A percentile compares a stretch with the other conserved stretches of the same genome.
These are phyloP conservation scores for Fusarium torulosum DNA, from an alignment of 2,329 filamentous ascomycete species.

Conservation along the genomic window DNA sequence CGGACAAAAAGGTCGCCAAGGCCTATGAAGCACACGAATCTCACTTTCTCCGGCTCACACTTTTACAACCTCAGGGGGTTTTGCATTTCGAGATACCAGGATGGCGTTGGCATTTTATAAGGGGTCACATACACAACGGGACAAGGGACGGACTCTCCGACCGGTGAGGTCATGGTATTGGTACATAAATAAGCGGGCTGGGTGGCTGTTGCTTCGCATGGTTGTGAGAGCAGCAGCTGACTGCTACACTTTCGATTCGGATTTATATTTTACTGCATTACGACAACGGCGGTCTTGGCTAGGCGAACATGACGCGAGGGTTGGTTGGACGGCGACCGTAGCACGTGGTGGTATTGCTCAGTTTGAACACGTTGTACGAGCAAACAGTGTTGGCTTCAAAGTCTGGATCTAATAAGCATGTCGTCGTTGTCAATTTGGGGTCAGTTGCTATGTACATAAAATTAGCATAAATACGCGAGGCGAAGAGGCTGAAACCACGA, in stretches of 20 bases:
- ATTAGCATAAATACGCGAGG: constrained; percentile 22
- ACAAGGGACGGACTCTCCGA: constrained; percentile 31
- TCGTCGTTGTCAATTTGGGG: constrained; percentile 39
- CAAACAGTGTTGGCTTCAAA: constrained; percentile 16
- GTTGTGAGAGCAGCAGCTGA: constrained; percentile 38
- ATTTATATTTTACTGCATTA: constrained; percentile 36
- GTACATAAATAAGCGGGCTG: constrained; percentile 39
- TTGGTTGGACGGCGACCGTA: constrained; percentile 6
- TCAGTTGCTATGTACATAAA: constrained; percentile 44
- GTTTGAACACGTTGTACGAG: constrained; percentile 19
- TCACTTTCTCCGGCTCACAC: constrained; percentile 43
- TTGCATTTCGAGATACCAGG: constrained; percentile 57
- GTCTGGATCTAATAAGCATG: constrained; percentile 44
- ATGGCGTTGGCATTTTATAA: constrained; percentile 53
- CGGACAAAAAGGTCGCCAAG: constrained; percentile 44
- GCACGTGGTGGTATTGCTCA: background rate
- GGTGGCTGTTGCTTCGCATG: constrained; percentile 29
- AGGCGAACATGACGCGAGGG: constrained; percentile 1
- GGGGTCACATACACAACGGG: constrained; percentile 41
- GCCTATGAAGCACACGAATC: constrained; percentile 53
- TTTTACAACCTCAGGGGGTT: constrained; percentile 43
- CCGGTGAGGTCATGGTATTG: constrained; percentile 30
- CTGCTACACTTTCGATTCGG: constrained; percentile 40
- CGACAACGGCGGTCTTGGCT: constrained; percentile 32
- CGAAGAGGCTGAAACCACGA: constrained; percentile 13